Base-by-base conservation (phyloP, 116 monocot species). In the Zostera marina region DNA sequence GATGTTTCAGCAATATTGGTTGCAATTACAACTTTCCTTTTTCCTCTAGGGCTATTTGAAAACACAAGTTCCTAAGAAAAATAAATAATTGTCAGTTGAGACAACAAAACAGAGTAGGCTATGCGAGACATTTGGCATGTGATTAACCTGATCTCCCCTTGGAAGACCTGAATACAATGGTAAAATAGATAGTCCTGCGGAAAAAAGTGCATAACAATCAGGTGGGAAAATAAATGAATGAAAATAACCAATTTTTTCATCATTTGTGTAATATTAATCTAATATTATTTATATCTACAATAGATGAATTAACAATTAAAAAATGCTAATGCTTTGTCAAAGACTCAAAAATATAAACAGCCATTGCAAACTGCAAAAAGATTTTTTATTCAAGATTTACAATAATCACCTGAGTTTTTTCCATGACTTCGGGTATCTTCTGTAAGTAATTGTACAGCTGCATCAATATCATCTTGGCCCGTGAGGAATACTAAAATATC, bases 1-100 rank as follows among this genome's bases (percentile, higher is more conserved):
- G 98, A 99, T 59, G 98, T 99, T 68, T 99, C 98, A 16, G 98
- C 91, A 79, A 99, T 99, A 82, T 99, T 99, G 3, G 98, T 99
- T 58, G 91, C 86, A 79, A 99, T 73, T 16, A 99, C 74, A 60
- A 91, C 91, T 70, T 99, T 99, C 56, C 98, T 86, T 63, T 83
- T 86, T 60, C 98, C 98, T 66, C 58, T 85, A 45, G 98, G 83
- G 13, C 83, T 81, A 0, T 79, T 83, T 71, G 86, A 64, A 77
- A 99, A 99, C 63, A 99, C 74, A 54, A 98, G 83, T 44, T 90
- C 98, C 98, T 98, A 53, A 59, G 56, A 49, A 63, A 21, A 26
- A 25, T n/a, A n/a, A 22, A 54, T 19, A 1, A 54, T 32, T 32
- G 54, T 22, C 13, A 54, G 54, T 5, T 0, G 15, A 11, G 9